A percentile compares a stretch with the other conserved stretches of the same genome.
Evolutionary conservation across 2,329 filamentous ascomycete species (phyloP).

Genomic region (Emmonsia crescens): DNA sequence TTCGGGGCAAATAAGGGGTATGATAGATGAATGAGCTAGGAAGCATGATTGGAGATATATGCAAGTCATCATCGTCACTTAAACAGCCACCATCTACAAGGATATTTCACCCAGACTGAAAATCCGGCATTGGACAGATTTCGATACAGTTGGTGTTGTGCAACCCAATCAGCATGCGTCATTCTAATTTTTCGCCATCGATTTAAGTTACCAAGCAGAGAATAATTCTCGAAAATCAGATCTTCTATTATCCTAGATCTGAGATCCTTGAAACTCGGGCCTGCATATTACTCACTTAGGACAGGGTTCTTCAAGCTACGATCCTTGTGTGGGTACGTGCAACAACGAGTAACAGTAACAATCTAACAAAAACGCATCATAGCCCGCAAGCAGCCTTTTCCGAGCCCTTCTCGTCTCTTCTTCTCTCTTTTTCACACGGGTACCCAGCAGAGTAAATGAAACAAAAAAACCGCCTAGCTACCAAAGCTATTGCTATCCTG

Average conservation of each 20-base stretch:
- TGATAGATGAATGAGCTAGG: background rate
- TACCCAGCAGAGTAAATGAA: no score
- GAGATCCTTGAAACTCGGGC: background rate
- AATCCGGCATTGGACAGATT: background rate
- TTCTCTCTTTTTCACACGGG: background rate
- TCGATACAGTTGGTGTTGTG: background rate
- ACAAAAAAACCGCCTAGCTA: background rate
- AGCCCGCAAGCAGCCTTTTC: background rate
- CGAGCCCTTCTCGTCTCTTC: background rate
- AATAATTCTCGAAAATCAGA: constrained; percentile 1
- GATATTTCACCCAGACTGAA: background rate
- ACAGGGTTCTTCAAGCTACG: background rate
- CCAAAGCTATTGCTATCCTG: background rate
- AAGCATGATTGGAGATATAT: no score
- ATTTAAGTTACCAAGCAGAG: background rate
- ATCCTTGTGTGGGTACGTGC: background rate
- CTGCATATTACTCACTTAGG: background rate
- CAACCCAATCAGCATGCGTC: background rate
- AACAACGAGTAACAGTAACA: background rate
- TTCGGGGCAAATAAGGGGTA: no score
- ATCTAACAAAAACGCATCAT: background rate
- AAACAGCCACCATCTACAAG: background rate
- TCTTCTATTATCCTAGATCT: background rate
- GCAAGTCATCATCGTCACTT: background rate
- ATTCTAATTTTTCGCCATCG: background rate